phyloP scores from a whole-genome alignment of 2,329 filamentous ascomycete genomes.

The Diplodia sapinea region DNA sequence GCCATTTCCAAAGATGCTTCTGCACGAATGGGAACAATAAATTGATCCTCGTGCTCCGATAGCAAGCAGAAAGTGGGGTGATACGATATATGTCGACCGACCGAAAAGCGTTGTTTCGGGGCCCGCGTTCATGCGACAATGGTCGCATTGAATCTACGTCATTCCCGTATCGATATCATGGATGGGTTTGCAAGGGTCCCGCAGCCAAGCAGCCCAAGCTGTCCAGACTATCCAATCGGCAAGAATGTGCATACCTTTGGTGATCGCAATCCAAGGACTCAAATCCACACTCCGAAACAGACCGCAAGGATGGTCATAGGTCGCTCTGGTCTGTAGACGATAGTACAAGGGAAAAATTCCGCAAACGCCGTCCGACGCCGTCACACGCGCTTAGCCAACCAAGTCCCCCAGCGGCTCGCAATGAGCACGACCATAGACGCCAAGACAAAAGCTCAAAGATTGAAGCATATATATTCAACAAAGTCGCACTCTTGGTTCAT shows the following conservation, averaged over 20 bases:
- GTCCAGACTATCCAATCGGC: background rate
- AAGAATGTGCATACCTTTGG: background rate
- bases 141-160: constrained; percentile 15
- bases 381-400: constrained; percentile 5
- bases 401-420: constrained; percentile 22
- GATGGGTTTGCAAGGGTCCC: background rate
- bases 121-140: background rate
- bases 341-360: constrained; percentile 36
- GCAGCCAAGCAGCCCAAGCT: constrained; percentile 5
- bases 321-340: constrained; percentile 15
- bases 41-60: background rate
- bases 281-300: background rate
- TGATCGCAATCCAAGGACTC: background rate
- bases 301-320: background rate
- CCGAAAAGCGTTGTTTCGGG: background rate
- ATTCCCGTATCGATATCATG: constrained; percentile 26
- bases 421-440: constrained; percentile 14
- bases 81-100: background rate
- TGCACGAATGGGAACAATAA: background rate
- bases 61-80: background rate
- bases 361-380: constrained; percentile 35
- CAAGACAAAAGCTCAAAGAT: constrained; percentile 16
- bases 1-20: constrained; percentile 8
- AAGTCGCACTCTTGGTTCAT: background rate
- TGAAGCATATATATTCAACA: background rate